Conservation (phyloP, 116 monocot genomes). For the Trichopus zeylanicus region DNA sequence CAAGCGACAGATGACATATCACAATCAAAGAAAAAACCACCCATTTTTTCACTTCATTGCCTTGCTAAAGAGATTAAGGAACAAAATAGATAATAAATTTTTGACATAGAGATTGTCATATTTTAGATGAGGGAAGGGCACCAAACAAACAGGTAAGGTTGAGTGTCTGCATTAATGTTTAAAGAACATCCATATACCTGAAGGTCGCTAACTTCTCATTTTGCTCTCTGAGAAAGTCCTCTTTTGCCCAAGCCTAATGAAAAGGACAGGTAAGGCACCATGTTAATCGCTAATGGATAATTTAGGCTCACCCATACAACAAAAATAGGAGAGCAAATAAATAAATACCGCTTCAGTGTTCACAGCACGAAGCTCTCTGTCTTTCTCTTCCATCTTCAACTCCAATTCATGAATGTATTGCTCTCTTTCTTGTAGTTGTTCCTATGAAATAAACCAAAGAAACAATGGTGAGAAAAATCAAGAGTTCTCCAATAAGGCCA, state of each 20-base stretch:
- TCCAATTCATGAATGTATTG: conserved; percentile 50
- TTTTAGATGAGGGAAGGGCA: no score
- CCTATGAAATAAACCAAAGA: conserved; percentile 27
- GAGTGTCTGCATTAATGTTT: neutral
- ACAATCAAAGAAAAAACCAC: no score
- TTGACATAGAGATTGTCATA: no score
- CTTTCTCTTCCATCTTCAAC: conserved; percentile 71
- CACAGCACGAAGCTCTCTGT: conserved; percentile 63
- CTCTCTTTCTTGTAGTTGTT: conserved; percentile 73
- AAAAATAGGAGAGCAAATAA: neutral
- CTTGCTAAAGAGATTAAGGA: no score
- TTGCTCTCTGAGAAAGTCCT: conserved; percentile 83
- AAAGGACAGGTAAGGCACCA: conserved; percentile 5
- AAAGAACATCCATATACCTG: conserved; percentile 26
- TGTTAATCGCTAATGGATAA: neutral
- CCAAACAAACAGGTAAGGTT: no score
- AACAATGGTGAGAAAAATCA: neutral
- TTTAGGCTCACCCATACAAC: neutral
- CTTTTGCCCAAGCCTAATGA: conserved; percentile 87
- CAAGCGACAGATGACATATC: no score
- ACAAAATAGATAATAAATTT: no score
- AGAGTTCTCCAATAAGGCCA: no score
- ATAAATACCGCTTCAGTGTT: conserved; percentile 74
- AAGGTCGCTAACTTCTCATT: conserved; percentile 77
- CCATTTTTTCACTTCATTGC: no score